A percentile compares a stretch with the other conserved stretches of the same genome.
These are phyloP conservation scores for Agapanthus africanus DNA, from an alignment of 106 monocot species.

Conservation along the genomic window DNA sequence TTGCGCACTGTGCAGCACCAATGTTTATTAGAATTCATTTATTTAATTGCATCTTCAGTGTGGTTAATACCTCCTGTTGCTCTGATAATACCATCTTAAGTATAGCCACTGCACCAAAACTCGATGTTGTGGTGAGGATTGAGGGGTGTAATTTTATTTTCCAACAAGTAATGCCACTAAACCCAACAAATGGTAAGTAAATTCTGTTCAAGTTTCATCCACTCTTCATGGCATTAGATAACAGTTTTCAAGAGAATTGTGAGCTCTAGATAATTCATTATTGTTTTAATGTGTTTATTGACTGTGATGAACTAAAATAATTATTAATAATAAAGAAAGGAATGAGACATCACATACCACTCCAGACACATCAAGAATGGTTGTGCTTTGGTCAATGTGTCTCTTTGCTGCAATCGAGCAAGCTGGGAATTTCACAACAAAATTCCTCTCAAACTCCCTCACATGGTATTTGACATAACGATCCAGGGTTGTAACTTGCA, in stretches of 20 bases:
- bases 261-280: neutral
- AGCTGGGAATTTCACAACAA: conserved; percentile 64
- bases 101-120: no score
- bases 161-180: neutral
- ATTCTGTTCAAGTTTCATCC: neutral
- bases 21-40: no score
- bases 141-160: no score
- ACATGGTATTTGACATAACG: conserved; percentile 60
- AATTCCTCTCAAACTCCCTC: conserved; percentile 57
- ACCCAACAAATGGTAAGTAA: neutral
- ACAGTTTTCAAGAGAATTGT: neutral
- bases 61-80: no score
- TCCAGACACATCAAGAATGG: conserved; percentile 58
- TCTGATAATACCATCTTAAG: no score
- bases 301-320: neutral
- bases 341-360: conserved; percentile 26
- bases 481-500: conserved; percentile 54
- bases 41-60: no score
- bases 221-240: neutral
- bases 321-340: neutral
- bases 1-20: no score
- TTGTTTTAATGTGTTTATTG: neutral
- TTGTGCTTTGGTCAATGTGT: conserved; percentile 73
- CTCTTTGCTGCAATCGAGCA: conserved; percentile 59
- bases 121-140: no score